Percentiles rank a stretch among this genome's conserved stretches.
phyloP scores from a whole-genome alignment of 2,329 filamentous ascomycete genomes.

The Diaporthe sp. region DNA sequence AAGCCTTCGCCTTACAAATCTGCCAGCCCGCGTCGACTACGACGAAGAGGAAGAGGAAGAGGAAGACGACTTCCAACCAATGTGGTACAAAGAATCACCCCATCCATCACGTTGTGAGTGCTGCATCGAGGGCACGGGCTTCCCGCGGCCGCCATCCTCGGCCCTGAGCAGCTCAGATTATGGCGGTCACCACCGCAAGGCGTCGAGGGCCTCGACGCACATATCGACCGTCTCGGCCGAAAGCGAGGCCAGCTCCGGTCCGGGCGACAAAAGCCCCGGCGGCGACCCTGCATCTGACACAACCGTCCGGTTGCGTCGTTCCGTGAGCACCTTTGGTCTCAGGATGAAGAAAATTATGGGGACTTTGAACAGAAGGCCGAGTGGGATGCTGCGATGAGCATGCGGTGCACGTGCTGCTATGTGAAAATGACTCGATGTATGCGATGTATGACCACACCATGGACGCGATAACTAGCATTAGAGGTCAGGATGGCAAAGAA shows the following conservation, averaged over 20 bases:
- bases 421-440: neutral
- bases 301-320: neutral
- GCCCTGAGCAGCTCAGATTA: neutral
- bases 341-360: slow-evolving; percentile 24
- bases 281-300: neutral
- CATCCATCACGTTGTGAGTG: slow-evolving; percentile 4
- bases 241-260: neutral
- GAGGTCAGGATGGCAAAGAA: neutral
- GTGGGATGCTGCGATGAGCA: neutral
- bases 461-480: neutral
- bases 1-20: slow-evolving; percentile 1
- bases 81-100: slow-evolving; percentile 1
- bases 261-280: neutral
- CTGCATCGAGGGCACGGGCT: slow-evolving; percentile 19
- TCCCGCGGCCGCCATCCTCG: neutral
- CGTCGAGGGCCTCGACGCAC: neutral
- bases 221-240: neutral
- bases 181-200: neutral
- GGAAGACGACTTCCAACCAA: neutral
- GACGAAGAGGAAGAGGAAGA: neutral
- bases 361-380: slow-evolving; percentile 1
- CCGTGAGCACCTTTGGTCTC: slow-evolving; percentile 1
- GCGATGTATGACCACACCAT: neutral
- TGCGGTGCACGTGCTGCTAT: too few species aligned
- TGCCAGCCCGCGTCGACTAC: neutral